Percentiles rank a stretch among this genome's conserved stretches.
Conservation (phyloP, 2,329 filamentous ascomycete genomes). For the Teratosphaeriaceae sp. region DNA sequence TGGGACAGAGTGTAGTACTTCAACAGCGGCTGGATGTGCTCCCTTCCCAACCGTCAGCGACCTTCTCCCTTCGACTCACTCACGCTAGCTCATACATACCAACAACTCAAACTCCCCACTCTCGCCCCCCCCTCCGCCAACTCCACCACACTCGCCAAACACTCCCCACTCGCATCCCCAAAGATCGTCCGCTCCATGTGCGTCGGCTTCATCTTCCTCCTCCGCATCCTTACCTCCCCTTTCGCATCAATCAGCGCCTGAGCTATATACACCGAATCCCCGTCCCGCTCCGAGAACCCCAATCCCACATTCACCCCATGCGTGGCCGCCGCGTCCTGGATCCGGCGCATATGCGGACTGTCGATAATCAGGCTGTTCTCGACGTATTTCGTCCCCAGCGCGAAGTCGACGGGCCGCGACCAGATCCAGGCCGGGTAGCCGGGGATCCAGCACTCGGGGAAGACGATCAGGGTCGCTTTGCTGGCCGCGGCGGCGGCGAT, state of each 20-base stretch:
- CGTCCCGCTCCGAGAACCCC: conserved; percentile 34
- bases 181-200: conserved; percentile 40
- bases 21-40: conserved; percentile 37
- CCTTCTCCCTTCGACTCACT: no score
- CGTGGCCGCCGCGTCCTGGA: conserved; percentile 31
- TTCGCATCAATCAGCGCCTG: conserved; percentile 32
- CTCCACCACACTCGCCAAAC: conserved; percentile 30
- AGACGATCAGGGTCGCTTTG: conserved; percentile 48
- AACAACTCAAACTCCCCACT: conserved; percentile 26
- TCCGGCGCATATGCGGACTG: conserved; percentile 38
- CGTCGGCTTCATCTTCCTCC: conserved; percentile 38
- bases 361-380: conserved; percentile 37
- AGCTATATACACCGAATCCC: conserved; percentile 35
- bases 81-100: background rate
- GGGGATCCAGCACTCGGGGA: conserved; percentile 37
- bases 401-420: conserved; percentile 39
- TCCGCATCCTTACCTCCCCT: conserved; percentile 31
- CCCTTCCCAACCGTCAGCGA: conserved; percentile 28
- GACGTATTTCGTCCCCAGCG: conserved; percentile 36
- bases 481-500: conserved; percentile 50
- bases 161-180: conserved; percentile 32
- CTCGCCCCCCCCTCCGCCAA: conserved; percentile 18
- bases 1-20: conserved; percentile 36
- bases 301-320: conserved; percentile 32
- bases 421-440: conserved; percentile 40